Conservation (phyloP, 2,329 filamentous ascomycete genomes). For the Colletotrichum viniferum region DNA sequence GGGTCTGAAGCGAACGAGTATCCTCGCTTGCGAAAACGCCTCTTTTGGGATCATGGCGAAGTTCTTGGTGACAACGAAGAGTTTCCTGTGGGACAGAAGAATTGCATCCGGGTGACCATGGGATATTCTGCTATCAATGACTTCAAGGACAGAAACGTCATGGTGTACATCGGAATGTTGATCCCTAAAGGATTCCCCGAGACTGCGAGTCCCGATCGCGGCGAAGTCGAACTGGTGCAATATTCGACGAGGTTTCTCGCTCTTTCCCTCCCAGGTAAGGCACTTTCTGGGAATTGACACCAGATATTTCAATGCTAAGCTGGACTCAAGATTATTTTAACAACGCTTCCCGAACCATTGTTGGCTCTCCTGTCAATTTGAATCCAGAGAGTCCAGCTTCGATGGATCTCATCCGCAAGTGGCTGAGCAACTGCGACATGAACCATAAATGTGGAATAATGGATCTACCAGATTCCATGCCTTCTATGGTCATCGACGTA, state of each 20-base stretch:
- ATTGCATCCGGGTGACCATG: background rate
- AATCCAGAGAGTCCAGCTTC: background rate
- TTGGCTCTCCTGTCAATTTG: background rate
- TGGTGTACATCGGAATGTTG: background rate
- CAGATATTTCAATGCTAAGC: background rate
- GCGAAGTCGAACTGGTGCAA: background rate
- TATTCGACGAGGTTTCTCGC: background rate
- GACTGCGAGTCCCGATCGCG: background rate
- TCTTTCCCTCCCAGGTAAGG: background rate
- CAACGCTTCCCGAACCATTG: background rate
- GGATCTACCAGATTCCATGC: background rate
- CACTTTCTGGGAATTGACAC: background rate
- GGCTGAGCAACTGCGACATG: background rate
- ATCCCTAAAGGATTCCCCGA: background rate
- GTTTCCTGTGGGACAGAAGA: background rate
- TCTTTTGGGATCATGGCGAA: background rate
- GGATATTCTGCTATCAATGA: background rate
- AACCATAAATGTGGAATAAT: background rate
- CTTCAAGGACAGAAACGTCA: background rate
- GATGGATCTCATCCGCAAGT: background rate
- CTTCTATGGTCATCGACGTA: background rate
- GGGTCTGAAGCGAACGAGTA: background rate
- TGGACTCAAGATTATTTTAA: background rate
- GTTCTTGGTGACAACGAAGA: background rate
- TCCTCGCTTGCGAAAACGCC: background rate